phyloP scores from a whole-genome alignment of 805 yeast genomes.

The Myxozyma neglecta region DNA sequence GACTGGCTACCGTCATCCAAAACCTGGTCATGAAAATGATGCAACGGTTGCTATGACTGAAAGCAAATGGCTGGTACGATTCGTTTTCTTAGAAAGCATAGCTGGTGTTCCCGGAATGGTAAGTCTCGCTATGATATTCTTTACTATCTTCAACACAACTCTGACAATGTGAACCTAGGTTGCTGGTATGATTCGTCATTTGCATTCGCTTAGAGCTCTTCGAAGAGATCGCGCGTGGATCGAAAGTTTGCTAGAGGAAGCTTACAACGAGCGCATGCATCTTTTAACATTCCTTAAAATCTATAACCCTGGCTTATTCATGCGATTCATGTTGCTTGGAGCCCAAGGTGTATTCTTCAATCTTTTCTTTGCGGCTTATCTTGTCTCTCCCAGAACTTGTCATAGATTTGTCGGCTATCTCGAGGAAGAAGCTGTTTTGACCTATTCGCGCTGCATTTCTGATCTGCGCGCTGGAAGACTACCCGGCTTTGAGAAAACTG shows the following conservation, averaged over 20 bases:
- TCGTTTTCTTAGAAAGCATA: constrained; percentile 65
- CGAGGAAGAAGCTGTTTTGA: constrained; percentile 73
- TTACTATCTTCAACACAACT: not conserved
- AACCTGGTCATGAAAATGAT: constrained; percentile 39
- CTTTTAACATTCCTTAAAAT: constrained; percentile 64
- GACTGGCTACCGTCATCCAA: constrained; percentile 66
- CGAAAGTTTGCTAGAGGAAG: constrained; percentile 70
- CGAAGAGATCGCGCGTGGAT: constrained; percentile 73
- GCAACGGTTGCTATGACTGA: constrained; percentile 55
- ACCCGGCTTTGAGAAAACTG: constrained; percentile 46
- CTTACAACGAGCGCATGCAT: constrained; percentile 78
- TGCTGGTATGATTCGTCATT: constrained; percentile 69
- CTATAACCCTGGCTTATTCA: constrained; percentile 61
- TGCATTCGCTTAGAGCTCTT: constrained; percentile 61
- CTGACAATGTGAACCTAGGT: constrained; percentile 39
- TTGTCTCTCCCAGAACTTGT: constrained; percentile 61
- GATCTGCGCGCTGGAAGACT: constrained; percentile 54
- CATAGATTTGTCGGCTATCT: constrained; percentile 76
- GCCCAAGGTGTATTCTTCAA: constrained; percentile 75
- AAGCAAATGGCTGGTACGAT: constrained; percentile 59
- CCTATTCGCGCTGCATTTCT: constrained; percentile 61
- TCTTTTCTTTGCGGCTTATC: constrained; percentile 59
- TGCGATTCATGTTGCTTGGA: constrained; percentile 53
- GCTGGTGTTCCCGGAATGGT: constrained; percentile 79
- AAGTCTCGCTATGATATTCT: not conserved